Evolutionary conservation across 768 basidiomycete species (phyloP), one percentile per base, ranked within the genome.

Genomic region (Obba rivulosa): DNA sequence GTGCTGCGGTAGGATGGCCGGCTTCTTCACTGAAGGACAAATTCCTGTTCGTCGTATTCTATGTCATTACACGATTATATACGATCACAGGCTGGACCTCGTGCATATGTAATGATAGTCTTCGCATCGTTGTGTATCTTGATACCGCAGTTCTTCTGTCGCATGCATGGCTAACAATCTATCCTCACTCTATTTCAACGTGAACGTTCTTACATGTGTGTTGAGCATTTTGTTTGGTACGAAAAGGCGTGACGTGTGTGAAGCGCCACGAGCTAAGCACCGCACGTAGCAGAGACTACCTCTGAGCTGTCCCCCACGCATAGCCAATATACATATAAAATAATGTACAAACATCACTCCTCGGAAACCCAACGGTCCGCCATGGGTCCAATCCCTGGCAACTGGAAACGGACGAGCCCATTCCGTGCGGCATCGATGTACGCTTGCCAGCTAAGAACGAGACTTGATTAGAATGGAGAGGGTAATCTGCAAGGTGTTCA

Each of bases 281-380:
- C n/a, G n/a, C n/a, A n/a, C n/a, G n/a, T n/a, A n/a, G n/a, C n/a
- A n/a, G n/a, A n/a, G n/a, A n/a, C n/a, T n/a, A n/a, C n/a, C n/a
- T n/a, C n/a, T n/a, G n/a, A n/a, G n/a, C n/a, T n/a, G n/a, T n/a
- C n/a, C n/a, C n/a, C n/a, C n/a, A n/a, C n/a, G 38, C 5, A 13
- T 7, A 7, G 28, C 13, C 28, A 31, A 31, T 31, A 31, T 5
- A 20, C 14, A 5, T 16, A 17, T 31, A 2, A 21, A 21, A 18
- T 2, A 22, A 18, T 9, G 40, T 8, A 41, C 9, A 41, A 18
- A 36, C 18, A 25, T 31, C 45, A 82, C 60, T 87, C 85, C 51
- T 83, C 85, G 9, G 69, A 66, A 10, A 89, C 71, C 83, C 86
- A 88, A 49, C 70, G 66, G 52, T 85, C 83, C 13, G 86, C 87